These are phyloP conservation scores for Saturnispora halmiae DNA, from an alignment of 805 yeast genomes.

Conservation along the genomic window DNA sequence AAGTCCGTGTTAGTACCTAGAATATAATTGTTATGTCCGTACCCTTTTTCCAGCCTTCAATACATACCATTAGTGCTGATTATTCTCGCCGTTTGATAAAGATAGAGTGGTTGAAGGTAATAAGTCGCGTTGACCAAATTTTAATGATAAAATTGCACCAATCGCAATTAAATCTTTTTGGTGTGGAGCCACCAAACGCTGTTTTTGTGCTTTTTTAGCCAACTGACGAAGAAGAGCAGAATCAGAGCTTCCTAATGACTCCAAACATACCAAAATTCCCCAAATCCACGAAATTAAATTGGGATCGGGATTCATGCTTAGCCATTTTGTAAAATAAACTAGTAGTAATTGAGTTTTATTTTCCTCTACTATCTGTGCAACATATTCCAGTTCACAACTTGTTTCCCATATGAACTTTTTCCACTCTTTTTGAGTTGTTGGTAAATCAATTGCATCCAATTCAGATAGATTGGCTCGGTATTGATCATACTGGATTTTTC, in stretches of 20 bases:
- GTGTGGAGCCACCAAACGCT: conserved; percentile 17
- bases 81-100: not conserved
- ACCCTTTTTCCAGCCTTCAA: not conserved
- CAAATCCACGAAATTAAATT: conserved; percentile 34
- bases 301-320: conserved; percentile 25
- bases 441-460: conserved; percentile 28
- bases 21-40: no score
- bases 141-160: not conserved
- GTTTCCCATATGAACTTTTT: conserved; percentile 30
- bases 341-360: conserved; percentile 28
- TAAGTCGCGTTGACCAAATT: conserved; percentile 7
- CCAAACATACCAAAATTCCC: conserved; percentile 31
- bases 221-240: conserved; percentile 34
- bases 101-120: not conserved
- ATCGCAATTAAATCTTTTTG: not conserved
- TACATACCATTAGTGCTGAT: conserved; percentile 1
- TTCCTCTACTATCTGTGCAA: conserved; percentile 30
- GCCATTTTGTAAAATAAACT: conserved; percentile 38
- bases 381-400: conserved; percentile 25
- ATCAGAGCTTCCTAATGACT: conserved; percentile 32
- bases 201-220: conserved; percentile 30
- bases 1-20: not conserved
- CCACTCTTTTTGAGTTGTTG: conserved; percentile 35
- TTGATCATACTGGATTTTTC: conserved; percentile 15
- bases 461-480: conserved; percentile 19